Evolutionary conservation across 495 filamentous ascomycete genomes (phyloP).

Genomic region (Podospora appendiculata): DNA sequence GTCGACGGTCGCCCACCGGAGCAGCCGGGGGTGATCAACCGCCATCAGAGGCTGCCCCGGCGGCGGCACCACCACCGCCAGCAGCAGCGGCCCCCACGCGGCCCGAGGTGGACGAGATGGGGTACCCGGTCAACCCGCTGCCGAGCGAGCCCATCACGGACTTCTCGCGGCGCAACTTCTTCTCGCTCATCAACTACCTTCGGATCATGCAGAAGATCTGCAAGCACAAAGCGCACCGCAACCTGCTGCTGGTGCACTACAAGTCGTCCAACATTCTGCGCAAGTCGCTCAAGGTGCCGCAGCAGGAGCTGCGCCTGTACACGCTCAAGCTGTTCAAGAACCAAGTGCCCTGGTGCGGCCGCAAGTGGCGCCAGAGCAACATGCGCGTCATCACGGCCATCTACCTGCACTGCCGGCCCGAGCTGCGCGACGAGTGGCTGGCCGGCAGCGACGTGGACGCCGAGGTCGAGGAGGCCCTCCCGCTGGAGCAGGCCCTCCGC

Average conservation of each 20-base stretch:
- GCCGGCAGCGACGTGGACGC: slow-evolving; percentile 83
- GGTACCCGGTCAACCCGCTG: slow-evolving; percentile 55
- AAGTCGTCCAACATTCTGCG: slow-evolving; percentile 84
- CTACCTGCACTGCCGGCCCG: slow-evolving; percentile 85
- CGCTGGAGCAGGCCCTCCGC: slow-evolving; percentile 80
- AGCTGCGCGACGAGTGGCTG: slow-evolving; percentile 93
- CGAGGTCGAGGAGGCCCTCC: slow-evolving; percentile 85
- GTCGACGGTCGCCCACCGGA: slow-evolving; percentile 37
- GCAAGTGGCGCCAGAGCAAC: slow-evolving; percentile 96
- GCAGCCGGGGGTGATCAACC: neutral
- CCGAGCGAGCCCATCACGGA: slow-evolving; percentile 78
- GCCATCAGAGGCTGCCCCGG: neutral
- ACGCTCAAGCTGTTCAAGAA: slow-evolving; percentile 97
- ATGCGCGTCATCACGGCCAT: slow-evolving; percentile 98
- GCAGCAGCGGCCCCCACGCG: slow-evolving; percentile 27
- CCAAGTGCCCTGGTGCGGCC: slow-evolving; percentile 93
- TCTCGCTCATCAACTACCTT: slow-evolving; percentile 84
- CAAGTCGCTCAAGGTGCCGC: slow-evolving; percentile 83
- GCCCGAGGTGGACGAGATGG: slow-evolving; percentile 84
- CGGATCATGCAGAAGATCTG: slow-evolving; percentile 96
- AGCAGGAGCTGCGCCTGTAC: slow-evolving; percentile 80
- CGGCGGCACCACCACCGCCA: neutral
- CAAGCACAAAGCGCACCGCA: slow-evolving; percentile 87
- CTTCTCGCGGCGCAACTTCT: slow-evolving; percentile 92
- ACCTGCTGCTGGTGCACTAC: slow-evolving; percentile 87